A percentile compares a stretch with the other conserved stretches of the same genome.
Evolutionary conservation across 2,329 filamentous ascomycete genomes (phyloP).

Genomic region (Xylogone sp.): DNA sequence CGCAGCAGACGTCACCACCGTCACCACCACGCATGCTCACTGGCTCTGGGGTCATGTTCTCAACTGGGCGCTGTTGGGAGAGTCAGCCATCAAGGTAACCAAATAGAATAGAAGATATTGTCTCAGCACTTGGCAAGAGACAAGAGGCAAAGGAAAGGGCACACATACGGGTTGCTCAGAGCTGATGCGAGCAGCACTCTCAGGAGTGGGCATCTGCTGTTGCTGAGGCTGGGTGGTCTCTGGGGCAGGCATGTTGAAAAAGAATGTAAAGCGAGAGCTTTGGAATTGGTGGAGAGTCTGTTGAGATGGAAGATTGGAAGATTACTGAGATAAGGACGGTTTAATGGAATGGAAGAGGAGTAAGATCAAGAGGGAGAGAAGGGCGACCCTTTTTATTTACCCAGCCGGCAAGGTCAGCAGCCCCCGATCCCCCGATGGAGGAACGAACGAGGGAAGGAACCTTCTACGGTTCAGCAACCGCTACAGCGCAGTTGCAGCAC

Average conservation of each 20-base stretch:
- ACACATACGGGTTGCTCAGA: constrained; percentile 23
- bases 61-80: constrained; percentile 14
- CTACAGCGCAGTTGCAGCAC: too few species aligned
- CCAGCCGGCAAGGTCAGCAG: too few species aligned
- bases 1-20: constrained; percentile 21
- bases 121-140: too few species aligned
- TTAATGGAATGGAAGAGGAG: too few species aligned
- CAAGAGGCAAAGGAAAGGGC: background rate
- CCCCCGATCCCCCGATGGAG: too few species aligned
- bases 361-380: too few species aligned
- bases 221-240: constrained; percentile 23
- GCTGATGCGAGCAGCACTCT: constrained; percentile 7
- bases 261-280: background rate
- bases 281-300: constrained; percentile 8
- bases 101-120: background rate
- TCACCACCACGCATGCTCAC: constrained; percentile 20
- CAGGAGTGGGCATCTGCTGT: constrained; percentile 21
- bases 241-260: constrained; percentile 24
- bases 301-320: constrained; percentile 5
- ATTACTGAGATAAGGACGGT: background rate
- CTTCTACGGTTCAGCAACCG: too few species aligned
- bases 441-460: too few species aligned
- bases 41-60: constrained; percentile 26
- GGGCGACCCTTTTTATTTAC: too few species aligned
- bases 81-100: too few species aligned